Evolutionary conservation across 2,329 filamentous ascomycete genomes (phyloP).

Genomic region (Aspergillus sp.): DNA sequence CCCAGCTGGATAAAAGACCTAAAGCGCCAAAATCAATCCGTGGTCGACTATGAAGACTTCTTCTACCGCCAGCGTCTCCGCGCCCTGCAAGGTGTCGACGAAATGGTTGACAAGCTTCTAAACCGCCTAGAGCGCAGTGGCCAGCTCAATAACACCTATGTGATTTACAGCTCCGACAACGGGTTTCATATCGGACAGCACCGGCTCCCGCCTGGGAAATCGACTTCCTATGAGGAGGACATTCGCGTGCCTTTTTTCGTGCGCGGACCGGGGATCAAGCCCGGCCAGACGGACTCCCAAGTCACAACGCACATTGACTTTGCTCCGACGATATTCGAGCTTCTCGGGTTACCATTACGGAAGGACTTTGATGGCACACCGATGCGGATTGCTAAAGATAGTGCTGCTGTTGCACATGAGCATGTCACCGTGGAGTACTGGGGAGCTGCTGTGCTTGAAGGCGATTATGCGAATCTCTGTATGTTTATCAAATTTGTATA

Average conservation of each 20-base stretch:
- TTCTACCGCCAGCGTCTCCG: conserved; percentile 51
- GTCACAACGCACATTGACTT: conserved; percentile 44
- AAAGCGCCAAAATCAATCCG: conserved; percentile 44
- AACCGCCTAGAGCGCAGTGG: conserved; percentile 39
- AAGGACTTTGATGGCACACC: conserved; percentile 56
- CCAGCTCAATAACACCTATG: conserved; percentile 53
- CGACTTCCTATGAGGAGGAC: conserved; percentile 47
- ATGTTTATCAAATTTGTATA: not conserved
- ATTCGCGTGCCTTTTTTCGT: conserved; percentile 12
- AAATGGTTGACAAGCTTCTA: conserved; percentile 50
- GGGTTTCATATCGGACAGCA: conserved; percentile 62
- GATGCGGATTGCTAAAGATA: conserved; percentile 32
- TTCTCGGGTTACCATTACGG: conserved; percentile 35
- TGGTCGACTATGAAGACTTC: conserved; percentile 52
- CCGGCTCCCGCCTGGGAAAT: conserved; percentile 57
- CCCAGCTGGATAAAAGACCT: conserved; percentile 48
- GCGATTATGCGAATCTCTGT: conserved; percentile 27
- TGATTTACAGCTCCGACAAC: conserved; percentile 62
- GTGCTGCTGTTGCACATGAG: conserved; percentile 37
- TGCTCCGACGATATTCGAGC: conserved; percentile 56
- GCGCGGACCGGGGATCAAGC: conserved; percentile 4
- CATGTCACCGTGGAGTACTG: conserved; percentile 60
- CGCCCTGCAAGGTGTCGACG: conserved; percentile 54
- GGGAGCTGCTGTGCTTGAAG: conserved; percentile 38
- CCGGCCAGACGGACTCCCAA: not conserved